These are phyloP conservation scores for Raffaelea arxii DNA, from an alignment of 2,329 filamentous ascomycete species.

Conservation along the genomic window DNA sequence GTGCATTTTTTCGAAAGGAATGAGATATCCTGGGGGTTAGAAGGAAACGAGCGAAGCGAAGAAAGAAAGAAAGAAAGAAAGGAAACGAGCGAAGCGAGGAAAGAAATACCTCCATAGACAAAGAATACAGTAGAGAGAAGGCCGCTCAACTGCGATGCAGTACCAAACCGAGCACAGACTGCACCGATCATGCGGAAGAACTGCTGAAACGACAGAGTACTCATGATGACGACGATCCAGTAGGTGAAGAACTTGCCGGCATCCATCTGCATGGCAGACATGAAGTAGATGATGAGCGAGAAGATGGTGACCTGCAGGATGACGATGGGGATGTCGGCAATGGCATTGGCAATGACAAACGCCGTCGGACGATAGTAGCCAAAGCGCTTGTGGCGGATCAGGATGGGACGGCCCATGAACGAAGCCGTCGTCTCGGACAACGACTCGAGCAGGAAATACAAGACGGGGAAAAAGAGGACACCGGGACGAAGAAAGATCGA, in stretches of 20 bases:
- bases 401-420: conserved; percentile 34
- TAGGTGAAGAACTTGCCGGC: conserved; percentile 60
- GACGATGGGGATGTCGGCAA: conserved; percentile 52
- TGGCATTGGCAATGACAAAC: conserved; percentile 45
- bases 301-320: conserved; percentile 57
- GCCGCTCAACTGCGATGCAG: conserved; percentile 33
- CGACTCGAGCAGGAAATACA: conserved; percentile 57
- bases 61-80: too few relatives aligned
- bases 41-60: too few relatives aligned
- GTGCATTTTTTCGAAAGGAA: conserved; percentile 10
- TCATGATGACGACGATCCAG: conserved; percentile 49
- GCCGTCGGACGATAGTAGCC: conserved; percentile 45
- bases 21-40: conserved; percentile 8
- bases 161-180: conserved; percentile 48
- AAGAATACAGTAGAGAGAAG: conserved; percentile 50
- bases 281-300: conserved; percentile 66
- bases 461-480: conserved; percentile 37
- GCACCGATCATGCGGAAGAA: conserved; percentile 52
- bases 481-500: conserved; percentile 53
- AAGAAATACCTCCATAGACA: conserved; percentile 34
- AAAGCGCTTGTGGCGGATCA: conserved; percentile 30
- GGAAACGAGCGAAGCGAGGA: too few relatives aligned
- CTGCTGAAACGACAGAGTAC: conserved; percentile 46
- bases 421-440: conserved; percentile 57
- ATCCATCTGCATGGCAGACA: conserved; percentile 59